phyloP scores from a whole-genome alignment of 2,329 filamentous ascomycete genomes.

The Fusarium nygamai region DNA sequence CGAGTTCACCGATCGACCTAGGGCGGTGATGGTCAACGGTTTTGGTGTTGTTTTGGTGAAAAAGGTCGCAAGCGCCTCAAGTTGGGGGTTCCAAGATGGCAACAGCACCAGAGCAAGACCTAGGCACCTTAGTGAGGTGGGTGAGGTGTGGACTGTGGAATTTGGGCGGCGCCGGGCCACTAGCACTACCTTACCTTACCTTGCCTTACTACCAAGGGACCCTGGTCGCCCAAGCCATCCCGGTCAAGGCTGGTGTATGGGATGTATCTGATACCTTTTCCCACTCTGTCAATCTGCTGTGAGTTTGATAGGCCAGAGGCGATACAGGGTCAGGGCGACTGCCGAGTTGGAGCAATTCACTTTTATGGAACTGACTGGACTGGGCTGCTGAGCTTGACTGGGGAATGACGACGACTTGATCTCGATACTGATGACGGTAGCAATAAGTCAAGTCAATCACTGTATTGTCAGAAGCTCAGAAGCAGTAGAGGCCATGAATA shows the following conservation, averaged over 20 bases:
- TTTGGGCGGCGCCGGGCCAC: slow-evolving; percentile 38
- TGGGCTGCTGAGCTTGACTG: background rate
- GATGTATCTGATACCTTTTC: slow-evolving; percentile 30
- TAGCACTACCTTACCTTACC: slow-evolving; percentile 21
- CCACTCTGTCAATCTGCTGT: slow-evolving; percentile 16
- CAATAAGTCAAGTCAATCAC: background rate
- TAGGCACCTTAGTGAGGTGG: slow-evolving; percentile 19
- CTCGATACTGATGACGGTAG: background rate
- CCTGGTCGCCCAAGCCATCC: slow-evolving; percentile 21
- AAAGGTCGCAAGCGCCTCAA: slow-evolving; percentile 43
- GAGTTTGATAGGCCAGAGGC: slow-evolving; percentile 10
- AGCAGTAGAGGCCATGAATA: background rate
- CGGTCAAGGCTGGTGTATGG: slow-evolving; percentile 18
- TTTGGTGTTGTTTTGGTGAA: slow-evolving; percentile 45
- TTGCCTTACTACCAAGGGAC: background rate
- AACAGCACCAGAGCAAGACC: background rate
- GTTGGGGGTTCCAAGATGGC: slow-evolving; percentile 39
- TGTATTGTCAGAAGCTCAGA: background rate
- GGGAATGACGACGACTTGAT: slow-evolving; percentile 22
- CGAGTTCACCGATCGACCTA: slow-evolving; percentile 34
- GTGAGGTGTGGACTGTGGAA: slow-evolving; percentile 41
- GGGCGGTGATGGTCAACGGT: slow-evolving; percentile 36
- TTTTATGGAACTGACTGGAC: slow-evolving; percentile 16
- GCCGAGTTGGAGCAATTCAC: slow-evolving; percentile 40
- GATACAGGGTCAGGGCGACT: slow-evolving; percentile 41